Evolutionary conservation across 2,329 filamentous ascomycete genomes (phyloP).

Genomic region (Paraconiothyrium brasiliense): DNA sequence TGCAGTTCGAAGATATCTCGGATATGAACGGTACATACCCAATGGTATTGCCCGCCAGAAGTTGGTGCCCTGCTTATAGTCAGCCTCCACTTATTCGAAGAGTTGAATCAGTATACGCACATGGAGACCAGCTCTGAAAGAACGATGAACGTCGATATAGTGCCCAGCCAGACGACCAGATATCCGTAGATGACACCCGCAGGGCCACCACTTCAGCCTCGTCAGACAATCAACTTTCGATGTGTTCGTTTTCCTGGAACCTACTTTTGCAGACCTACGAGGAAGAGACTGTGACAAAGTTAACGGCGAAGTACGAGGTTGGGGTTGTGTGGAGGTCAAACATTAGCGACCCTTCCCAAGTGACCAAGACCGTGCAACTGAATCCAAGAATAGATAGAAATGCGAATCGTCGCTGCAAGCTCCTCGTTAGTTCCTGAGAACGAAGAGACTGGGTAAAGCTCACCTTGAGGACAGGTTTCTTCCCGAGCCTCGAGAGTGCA

Average conservation of each 20-base stretch:
- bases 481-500: slow-evolving; percentile 32
- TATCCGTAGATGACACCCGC: slow-evolving; percentile 45
- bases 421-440: background rate
- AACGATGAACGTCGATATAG: slow-evolving; percentile 37
- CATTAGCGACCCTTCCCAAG: slow-evolving; percentile 8
- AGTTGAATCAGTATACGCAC: slow-evolving; percentile 18
- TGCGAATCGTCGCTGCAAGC: background rate
- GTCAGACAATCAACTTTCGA: background rate
- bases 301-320: slow-evolving; percentile 1
- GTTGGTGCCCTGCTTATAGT: slow-evolving; percentile 24
- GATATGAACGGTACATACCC: background rate
- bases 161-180: slow-evolving; percentile 40
- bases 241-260: background rate
- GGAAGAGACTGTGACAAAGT: slow-evolving; percentile 29
- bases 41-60: slow-evolving; percentile 35
- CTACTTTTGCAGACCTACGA: slow-evolving; percentile 32
- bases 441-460: background rate
- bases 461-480: slow-evolving; percentile 37
- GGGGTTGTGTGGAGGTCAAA: background rate
- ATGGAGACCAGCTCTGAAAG: slow-evolving; percentile 47
- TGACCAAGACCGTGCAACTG: slow-evolving; percentile 3
- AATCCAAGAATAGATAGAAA: slow-evolving; percentile 11
- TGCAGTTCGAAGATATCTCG: background rate
- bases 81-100: background rate
- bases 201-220: slow-evolving; percentile 36